A percentile compares a stretch with the other conserved stretches of the same genome.
These are phyloP conservation scores for Eucalyptus polyanthemos DNA, from an alignment of 345 rosid genomes.

Conservation along the genomic window DNA sequence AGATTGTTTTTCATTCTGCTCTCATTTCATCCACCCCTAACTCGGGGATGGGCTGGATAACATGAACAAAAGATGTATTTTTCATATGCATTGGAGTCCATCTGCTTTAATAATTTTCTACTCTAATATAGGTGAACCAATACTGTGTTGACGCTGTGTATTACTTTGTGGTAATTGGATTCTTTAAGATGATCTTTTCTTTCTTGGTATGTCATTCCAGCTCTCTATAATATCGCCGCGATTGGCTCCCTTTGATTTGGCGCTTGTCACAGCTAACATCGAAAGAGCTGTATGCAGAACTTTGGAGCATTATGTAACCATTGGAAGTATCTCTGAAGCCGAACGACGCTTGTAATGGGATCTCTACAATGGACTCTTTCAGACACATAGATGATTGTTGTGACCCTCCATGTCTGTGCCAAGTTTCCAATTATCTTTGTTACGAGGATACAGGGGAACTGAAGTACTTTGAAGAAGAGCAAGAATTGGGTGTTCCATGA, in stretches of 20 bases:
- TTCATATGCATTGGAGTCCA: not conserved
- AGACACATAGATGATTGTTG: not conserved
- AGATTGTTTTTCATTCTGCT: not conserved
- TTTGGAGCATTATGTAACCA: not conserved
- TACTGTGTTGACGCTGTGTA: not conserved
- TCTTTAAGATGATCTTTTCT: not conserved
- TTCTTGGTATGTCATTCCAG: not conserved
- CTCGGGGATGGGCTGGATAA: not conserved
- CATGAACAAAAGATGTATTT: not conserved
- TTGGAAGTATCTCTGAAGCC: not conserved
- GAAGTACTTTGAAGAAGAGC: not conserved
- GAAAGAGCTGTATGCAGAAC: not conserved
- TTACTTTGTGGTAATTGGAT: not conserved
- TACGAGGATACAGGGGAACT: not conserved
- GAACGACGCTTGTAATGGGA: not conserved
- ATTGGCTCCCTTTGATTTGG: not conserved
- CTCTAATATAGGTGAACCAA: not conserved
- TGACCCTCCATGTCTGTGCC: not conserved
- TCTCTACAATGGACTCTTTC: not conserved
- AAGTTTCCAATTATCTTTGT: not conserved
- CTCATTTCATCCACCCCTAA: not conserved
- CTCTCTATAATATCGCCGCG: not conserved
- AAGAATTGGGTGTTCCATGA: not conserved
- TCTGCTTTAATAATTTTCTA: not conserved
- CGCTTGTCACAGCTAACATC: not conserved